Evolutionary conservation across 148 eudicot genomes (phyloP), one percentile per base, ranked within the genome.

Genomic region (Camellia sinensis): DNA sequence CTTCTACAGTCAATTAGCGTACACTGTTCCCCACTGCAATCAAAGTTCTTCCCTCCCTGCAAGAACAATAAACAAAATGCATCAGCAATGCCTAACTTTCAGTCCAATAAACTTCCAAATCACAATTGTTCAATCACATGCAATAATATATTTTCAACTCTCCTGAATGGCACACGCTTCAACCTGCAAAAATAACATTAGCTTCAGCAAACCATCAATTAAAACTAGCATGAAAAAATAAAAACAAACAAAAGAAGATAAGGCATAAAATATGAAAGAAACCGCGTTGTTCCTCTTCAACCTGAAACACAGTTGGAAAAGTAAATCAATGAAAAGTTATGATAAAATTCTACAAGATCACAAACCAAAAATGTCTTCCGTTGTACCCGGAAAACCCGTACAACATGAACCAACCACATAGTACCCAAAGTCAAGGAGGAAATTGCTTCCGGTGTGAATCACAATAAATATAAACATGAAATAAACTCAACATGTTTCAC

Each of bases 151-250:
- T 15, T 44, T 78, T 21, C 76, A 84, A 81, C 80, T 61, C 82
- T 71, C 86, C 79, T 74, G 81, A 80, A 71, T 63, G 70, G 85
- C 75, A 82, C 80, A 65, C 19, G 78, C 67, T 64, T 82, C 84
- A 72, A 48, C 73, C 89, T 88, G 86, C 89, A 83, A 80, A 82
- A 75, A 78, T 75, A 62, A 50, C 10, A 50, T 50, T 67, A 84
- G 46, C 45, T 82, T 71, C 60, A 81, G 75, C 76, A 56, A 73
- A 83, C 81, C 78, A 74, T 63, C 77, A 41, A 83, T 80, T 81
- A 82, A 81, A 81, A 46, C 41, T 29, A 69, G 53, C 67, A 77
- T 67, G 54, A 75, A 41, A 40, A 61, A 40, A 75, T 3, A 45
- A 13, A 74, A 54, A 22, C 3, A 43, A 63, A 29, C 69, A 74